Evolutionary conservation across 2,329 filamentous ascomycete genomes (phyloP).

Genomic region (Plenodomus lindquistii): DNA sequence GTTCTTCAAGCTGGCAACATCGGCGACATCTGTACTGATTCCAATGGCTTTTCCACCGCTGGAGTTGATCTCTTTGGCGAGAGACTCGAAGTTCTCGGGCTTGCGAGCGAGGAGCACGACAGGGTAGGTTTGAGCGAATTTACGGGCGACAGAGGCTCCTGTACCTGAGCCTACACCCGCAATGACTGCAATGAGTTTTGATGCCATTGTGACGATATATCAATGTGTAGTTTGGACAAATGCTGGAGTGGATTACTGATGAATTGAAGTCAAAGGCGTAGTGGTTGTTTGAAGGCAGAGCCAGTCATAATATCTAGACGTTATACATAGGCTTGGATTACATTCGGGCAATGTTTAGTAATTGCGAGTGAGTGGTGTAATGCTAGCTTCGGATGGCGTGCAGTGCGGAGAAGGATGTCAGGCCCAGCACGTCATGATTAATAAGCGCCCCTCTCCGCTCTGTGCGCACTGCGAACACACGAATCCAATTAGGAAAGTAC

Average conservation of each 20-base stretch:
- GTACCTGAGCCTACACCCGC: slow-evolving; percentile 75
- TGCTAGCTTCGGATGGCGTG: slow-evolving; percentile 20
- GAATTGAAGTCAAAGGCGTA: background rate
- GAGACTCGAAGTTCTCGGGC: slow-evolving; percentile 65
- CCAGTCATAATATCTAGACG: background rate
- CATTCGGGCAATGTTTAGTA: slow-evolving; percentile 27
- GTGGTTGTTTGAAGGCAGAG: background rate
- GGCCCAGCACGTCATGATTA: slow-evolving; percentile 31
- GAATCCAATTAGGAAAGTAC: background rate
- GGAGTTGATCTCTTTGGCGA: slow-evolving; percentile 70
- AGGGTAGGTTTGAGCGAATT: slow-evolving; percentile 67
- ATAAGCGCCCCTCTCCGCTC: slow-evolving; percentile 17
- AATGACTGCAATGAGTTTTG: slow-evolving; percentile 67
- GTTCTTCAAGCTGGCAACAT: slow-evolving; percentile 56
- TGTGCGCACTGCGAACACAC: background rate
- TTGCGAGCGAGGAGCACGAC: slow-evolving; percentile 75
- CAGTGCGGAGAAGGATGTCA: slow-evolving; percentile 23
- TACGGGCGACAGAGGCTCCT: slow-evolving; percentile 64
- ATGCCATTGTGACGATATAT: slow-evolving; percentile 37
- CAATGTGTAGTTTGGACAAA: background rate
- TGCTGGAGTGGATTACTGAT: background rate
- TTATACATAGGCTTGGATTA: background rate
- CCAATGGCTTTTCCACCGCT: slow-evolving; percentile 72
- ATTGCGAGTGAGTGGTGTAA: slow-evolving; percentile 21
- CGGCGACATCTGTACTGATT: slow-evolving; percentile 67